Conservation (phyloP, 371 early-diverging fungal genomes). For the Mucor mucedo region DNA sequence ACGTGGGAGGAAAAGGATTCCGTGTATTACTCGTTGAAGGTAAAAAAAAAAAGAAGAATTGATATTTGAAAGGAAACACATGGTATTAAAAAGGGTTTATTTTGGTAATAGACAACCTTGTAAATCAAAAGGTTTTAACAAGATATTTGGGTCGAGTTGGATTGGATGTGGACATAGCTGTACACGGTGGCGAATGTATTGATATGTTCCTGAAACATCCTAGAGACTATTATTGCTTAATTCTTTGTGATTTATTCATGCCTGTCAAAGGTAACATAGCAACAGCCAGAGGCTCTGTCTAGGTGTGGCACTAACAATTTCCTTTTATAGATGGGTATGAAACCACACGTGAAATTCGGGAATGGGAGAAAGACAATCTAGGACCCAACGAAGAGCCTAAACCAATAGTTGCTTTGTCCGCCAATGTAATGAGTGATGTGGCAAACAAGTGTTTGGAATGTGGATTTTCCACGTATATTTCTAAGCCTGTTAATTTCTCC, state of each 20-base stretch:
- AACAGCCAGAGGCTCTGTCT: not conserved
- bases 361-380: conserved; percentile 56
- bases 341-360: conserved; percentile 63
- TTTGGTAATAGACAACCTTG: conserved; percentile 50
- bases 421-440: conserved; percentile 72
- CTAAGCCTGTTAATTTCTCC: conserved; percentile 71
- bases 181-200: conserved; percentile 62
- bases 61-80: not conserved
- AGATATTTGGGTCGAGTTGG: conserved; percentile 59
- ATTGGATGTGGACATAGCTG: conserved; percentile 55
- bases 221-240: conserved; percentile 51
- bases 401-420: conserved; percentile 67
- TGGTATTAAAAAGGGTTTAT: not conserved
- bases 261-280: conserved; percentile 62
- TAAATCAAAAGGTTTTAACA: conserved; percentile 66
- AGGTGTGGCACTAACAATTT: not conserved
- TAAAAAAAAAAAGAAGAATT: conserved; percentile 18
- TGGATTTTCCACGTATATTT: conserved; percentile 67
- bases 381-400: conserved; percentile 39
- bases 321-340: conserved; percentile 60
- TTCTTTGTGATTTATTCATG: conserved; percentile 70
- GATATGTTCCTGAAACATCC: conserved; percentile 52
- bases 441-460: conserved; percentile 56
- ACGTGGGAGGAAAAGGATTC: conserved; percentile 58
- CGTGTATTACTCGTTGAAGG: conserved; percentile 60